Evolutionary conservation across 768 basidiomycete genomes (phyloP), one percentile per base, ranked within the genome.

Genomic region (Tulasnella sp.): DNA sequence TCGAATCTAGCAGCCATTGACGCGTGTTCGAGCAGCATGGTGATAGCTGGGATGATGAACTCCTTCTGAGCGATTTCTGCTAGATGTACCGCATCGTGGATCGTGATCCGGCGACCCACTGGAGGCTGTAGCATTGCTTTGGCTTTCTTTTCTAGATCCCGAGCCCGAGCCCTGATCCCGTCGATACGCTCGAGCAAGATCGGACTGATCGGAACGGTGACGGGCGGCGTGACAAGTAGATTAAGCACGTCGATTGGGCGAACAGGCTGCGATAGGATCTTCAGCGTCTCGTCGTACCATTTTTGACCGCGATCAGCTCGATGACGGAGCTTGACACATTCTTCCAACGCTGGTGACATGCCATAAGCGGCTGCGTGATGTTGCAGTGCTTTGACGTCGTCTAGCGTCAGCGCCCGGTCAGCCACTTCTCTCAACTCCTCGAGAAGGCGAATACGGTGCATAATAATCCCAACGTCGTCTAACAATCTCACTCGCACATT

Each of bases 401-500:
- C 83, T 53, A 92, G 73, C 22, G 84, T 83, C 55, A 87, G 70
- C 22, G 74, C 78, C 3, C 69, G 71, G 48, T 91, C 87, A 49
- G 88, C 84, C 22, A 85, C 71, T 52, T 82, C 81, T 63, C 85
- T 81, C 38, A 94, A 73, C 65, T 92, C 90, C 60, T 73, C 77
- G 62, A 87, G 71, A 61, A 94, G 79, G 65, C 84, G 81, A 66
- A 87, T 82, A 10, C 89, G 80, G 59, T 85, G 80, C 22, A 90
- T 84, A 58, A 92, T 83, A 70, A 81, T 84, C 73, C 87, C 83
- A 19, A 96, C 76, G 62, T 85, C 81, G 17, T 75, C 68, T 12
- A 93, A 73, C 68, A 92, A 89, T 12, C 90, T 85, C 19, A 94
- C 74, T 51, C 82, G 76, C n/a, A 94, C 84, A 64, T 91, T 92